Percentiles rank a stretch among this genome's conserved stretches.
Evolutionary conservation across 164 flowering plant genomes (phyloP).

Genomic region (Tinospora cordifolia): DNA sequence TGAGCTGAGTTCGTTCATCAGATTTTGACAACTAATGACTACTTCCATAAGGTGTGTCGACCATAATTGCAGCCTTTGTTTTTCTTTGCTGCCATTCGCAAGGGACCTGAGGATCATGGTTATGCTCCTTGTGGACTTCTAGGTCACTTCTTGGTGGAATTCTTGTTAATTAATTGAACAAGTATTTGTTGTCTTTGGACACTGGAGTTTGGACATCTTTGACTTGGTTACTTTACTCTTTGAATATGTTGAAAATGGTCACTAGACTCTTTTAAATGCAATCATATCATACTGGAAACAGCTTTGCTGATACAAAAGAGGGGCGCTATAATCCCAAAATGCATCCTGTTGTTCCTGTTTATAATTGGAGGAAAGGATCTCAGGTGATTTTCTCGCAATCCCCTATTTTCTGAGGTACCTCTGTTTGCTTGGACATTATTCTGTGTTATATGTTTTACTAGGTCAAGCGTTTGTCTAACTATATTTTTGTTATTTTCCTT

Average conservation of each 20-base stretch:
- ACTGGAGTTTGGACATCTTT: conserved; percentile 15
- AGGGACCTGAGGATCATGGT: background rate
- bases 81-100: background rate
- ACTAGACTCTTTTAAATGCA: conserved; percentile 17
- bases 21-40: too few relatives aligned
- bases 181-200: conserved; percentile 9
- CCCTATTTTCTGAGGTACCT: background rate
- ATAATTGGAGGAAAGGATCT: conserved; percentile 97
- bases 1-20: too few relatives aligned
- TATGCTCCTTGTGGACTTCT: background rate
- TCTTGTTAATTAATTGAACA: conserved; percentile 1
- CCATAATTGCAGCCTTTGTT: too few relatives aligned
- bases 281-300: conserved; percentile 33
- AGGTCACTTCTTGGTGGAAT: background rate
- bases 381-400: conserved; percentile 50
- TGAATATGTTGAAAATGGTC: conserved; percentile 13
- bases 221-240: conserved; percentile 10
- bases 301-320: conserved; percentile 91
- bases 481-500: conserved; percentile 11
- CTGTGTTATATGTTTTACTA: too few relatives aligned
- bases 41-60: too few relatives aligned
- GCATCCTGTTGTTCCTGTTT: conserved; percentile 75
- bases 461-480: conserved; percentile 2
- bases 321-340: conserved; percentile 95
- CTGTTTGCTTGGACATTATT: background rate